These are phyloP conservation scores for Apiospora sp. DNA, from an alignment of 2,329 filamentous ascomycete species.

Conservation along the genomic window DNA sequence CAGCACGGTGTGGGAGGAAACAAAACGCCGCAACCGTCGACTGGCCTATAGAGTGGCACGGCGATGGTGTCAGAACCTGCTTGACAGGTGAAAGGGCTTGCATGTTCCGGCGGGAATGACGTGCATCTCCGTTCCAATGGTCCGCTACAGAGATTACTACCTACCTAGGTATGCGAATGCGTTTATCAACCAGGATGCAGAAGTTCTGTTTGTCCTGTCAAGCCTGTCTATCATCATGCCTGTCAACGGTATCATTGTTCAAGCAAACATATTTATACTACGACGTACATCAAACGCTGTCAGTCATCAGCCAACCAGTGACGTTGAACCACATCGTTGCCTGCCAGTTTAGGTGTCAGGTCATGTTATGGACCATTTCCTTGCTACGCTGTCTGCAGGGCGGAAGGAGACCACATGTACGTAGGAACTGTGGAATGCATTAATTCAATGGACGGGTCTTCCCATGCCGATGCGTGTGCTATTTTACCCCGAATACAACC, in stretches of 20 bases:
- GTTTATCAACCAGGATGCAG: background rate
- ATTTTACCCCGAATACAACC: slow-evolving; percentile 1
- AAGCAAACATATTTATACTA: background rate
- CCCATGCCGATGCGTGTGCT: slow-evolving; percentile 9
- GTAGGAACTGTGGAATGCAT: background rate
- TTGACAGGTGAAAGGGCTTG: slow-evolving; percentile 8
- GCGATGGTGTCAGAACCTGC: slow-evolving; percentile 2
- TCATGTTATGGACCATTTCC: background rate
- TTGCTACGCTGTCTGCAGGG: background rate
- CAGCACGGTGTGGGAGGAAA: background rate
- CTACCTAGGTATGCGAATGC: background rate
- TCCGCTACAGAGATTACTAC: background rate
- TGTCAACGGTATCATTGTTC: background rate
- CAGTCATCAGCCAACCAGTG: slow-evolving; percentile 15
- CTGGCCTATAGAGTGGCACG: background rate
- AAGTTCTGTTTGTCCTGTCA: background rate
- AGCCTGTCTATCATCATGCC: background rate
- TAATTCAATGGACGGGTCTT: background rate
- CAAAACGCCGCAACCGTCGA: background rate
- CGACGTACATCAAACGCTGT: background rate
- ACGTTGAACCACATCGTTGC: background rate
- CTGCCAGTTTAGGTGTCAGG: background rate
- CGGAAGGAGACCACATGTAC: no score
- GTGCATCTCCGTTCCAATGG: background rate
- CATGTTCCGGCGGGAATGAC: slow-evolving; percentile 2